phyloP scores from a whole-genome alignment of 2,329 filamentous ascomycete genomes.

The Cytospora piceicola region DNA sequence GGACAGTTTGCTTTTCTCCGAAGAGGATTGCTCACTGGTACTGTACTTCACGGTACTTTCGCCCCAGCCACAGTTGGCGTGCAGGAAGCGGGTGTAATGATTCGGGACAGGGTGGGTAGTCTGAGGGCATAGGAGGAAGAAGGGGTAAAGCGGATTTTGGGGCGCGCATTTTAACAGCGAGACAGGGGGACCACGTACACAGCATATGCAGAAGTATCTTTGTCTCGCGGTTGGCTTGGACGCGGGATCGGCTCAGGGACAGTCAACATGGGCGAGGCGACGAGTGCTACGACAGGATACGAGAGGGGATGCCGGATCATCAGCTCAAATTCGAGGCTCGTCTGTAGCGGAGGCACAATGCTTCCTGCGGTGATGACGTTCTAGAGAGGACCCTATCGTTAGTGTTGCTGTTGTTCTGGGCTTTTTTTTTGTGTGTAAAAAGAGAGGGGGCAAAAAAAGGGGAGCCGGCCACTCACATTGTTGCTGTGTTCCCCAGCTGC shows the following conservation, averaged over 20 bases:
- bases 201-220: background rate
- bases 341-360: conserved; percentile 14
- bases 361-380: conserved; percentile 2
- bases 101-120: background rate
- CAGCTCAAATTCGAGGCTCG: conserved; percentile 29
- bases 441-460: too few relatives aligned
- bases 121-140: background rate
- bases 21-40: background rate
- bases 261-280: background rate
- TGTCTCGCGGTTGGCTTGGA: background rate
- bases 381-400: background rate
- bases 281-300: conserved; percentile 12
- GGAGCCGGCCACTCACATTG: background rate
- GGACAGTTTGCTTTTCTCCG: background rate
- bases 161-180: background rate
- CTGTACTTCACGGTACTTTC: background rate
- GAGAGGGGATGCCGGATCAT: conserved; percentile 26
- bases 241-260: background rate
- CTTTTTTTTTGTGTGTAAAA: too few relatives aligned
- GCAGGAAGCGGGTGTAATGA: background rate
- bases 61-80: background rate
- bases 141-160: background rate
- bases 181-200: background rate
- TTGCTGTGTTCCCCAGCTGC: background rate
- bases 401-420: background rate